Evolutionary conservation across 2,329 filamentous ascomycete genomes (phyloP), one percentile per base, ranked within the genome.

Genomic region (Botryotinia calthae): DNA sequence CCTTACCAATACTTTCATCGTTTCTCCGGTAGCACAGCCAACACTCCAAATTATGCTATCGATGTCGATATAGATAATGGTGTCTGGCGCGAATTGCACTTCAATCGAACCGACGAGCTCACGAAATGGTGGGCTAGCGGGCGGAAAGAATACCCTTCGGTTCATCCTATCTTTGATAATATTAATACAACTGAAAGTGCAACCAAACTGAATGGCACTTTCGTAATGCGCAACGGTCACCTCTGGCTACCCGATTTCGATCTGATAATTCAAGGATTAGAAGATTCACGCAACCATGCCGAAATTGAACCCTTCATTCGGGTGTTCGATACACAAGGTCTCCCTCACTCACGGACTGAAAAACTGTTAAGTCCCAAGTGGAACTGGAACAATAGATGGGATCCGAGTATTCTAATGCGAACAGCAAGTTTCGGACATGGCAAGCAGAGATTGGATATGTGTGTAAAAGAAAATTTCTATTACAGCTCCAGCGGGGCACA

Each of bases 1-100:
- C 25, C 58, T 14, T 73, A 56, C 42, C 71, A 73, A 44, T 73
- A 73, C 58, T 73, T 64, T 37, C 46, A 73, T 62, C 65, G 71
- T 25, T 70, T 73, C 34, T 70, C 71, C 9, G 71, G 71, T 4
- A 63, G 44, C 25, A 25, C 58, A 9, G 34, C 18, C 22, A 44
- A 42, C 20, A 42, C 25, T 3, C 44, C 34, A n/a, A n/a, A 70
- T 58, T 16, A 58, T 18, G 66, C 44, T n/a, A n/a, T 73, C 16
- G 71, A 73, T 64, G 66, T 73, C 8, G 71, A 72, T 56, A 25
- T 56, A 37, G 65, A 73, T 8, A 58, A 70, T 28, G 16, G 44
- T 2, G 25, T 28, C 14, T 73, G 71, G 71, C 58, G 71, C 10
- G 22, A 58, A 48, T 14, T 63, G 12, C 1, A 64, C 9, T 44